These are phyloP conservation scores for Chaetomidium leptoderma DNA, from an alignment of 495 filamentous ascomycete species.

Conservation along the genomic window DNA sequence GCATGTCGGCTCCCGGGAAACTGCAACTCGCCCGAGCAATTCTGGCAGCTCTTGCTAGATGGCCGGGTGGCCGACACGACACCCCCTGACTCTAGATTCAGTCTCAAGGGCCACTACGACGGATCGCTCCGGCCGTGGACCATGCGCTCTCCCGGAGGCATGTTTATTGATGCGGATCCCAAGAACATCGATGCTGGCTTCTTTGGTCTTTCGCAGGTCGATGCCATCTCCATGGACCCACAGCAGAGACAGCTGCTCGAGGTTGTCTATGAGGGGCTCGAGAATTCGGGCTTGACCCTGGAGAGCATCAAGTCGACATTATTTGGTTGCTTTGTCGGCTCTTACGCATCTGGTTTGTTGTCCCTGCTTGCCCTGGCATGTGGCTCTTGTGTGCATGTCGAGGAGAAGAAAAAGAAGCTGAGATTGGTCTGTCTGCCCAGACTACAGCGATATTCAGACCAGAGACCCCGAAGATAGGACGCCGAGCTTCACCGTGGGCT, in stretches of 20 bases:
- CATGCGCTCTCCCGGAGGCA: slow-evolving; percentile 17
- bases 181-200: slow-evolving; percentile 19
- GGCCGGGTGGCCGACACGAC: slow-evolving; percentile 11
- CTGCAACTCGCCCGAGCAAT: slow-evolving; percentile 3
- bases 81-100: slow-evolving; percentile 11
- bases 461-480: slow-evolving; percentile 25
- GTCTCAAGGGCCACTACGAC: slow-evolving; percentile 14
- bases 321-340: slow-evolving; percentile 72
- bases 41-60: slow-evolving; percentile 16
- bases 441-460: slow-evolving; percentile 46
- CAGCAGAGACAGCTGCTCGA: slow-evolving; percentile 52
- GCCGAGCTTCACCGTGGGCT: slow-evolving; percentile 27
- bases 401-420: no score
- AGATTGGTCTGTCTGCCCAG: no score
- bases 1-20: slow-evolving; percentile 17
- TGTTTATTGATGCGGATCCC: slow-evolving; percentile 14
- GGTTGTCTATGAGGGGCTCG: slow-evolving; percentile 78
- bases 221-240: slow-evolving; percentile 50
- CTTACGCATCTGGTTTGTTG: slow-evolving; percentile 48
- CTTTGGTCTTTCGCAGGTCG: slow-evolving; percentile 8
- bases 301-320: slow-evolving; percentile 63
- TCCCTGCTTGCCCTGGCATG: background rate
- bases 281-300: slow-evolving; percentile 70
- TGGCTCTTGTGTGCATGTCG: slow-evolving; percentile 36
- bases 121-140: slow-evolving; percentile 17